Base-by-base conservation (phyloP, 805 yeast species). In the Yarrowia sp. region DNA sequence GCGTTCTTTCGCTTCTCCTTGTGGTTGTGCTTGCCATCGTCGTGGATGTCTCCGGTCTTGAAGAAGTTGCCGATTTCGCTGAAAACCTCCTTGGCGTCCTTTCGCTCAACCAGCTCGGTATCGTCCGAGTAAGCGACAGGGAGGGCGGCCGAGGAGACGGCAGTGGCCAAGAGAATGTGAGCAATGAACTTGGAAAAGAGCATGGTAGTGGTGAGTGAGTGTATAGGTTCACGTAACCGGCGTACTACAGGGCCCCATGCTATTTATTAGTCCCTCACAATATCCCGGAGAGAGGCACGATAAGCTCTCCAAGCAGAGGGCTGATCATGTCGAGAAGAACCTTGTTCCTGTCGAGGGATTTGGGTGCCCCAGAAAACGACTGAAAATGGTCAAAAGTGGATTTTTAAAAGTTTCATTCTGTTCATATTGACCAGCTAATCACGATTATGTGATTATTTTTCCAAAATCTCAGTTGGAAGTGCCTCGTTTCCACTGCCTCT, bases 261-360 rank as follows among this genome's bases (percentile, higher is more conserved):
- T 51, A 51, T 38, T 51, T 51, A 36, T 51, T 51, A 51, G 58
- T 51, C 58, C 35, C 58, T 51, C 58, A 51, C 57, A 50, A 18
- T 50, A 50, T 50, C 57, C 22, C 57, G 57, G 57, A 50, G 57
- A 18, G 57, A 48, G 41, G 7, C 3, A 48, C 42, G 57, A 50
- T 35, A 33, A 22, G 32, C 57, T 17, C 22, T 9, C 4, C 15
- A 10, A n/a, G n/a, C n/a, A n/a, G n/a, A n/a, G n/a, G n/a, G 13
- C 11, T 28, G 22, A 22, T 31, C 10, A 38, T 33, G 39, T 15
- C 31, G 31, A 32, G 22, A 32, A n/a, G 15, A 36, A 50, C 57
- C 42, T 50, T 50, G 57, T 50, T 15, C 41, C 41, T 48, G 53
- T n/a, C 14, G 22, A 14, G n/a, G 2, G 32, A 15, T 17, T 22